Evolutionary conservation across 768 basidiomycete genomes (phyloP).

Genomic region (Fomitopsis serialis): DNA sequence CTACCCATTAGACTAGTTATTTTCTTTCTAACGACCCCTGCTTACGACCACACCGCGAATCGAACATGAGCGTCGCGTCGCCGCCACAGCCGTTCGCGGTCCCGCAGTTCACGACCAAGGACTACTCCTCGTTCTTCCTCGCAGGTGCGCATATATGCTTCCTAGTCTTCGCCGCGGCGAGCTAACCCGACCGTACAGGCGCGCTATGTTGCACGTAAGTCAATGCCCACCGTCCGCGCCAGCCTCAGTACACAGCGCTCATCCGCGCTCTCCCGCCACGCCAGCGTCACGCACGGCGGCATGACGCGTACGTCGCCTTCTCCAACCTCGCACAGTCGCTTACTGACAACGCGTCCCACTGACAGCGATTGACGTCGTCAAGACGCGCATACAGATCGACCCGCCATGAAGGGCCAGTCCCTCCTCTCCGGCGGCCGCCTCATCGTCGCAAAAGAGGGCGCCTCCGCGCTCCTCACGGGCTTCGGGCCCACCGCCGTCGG

Average conservation of each 20-base stretch:
- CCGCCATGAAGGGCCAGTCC: constrained; percentile 54
- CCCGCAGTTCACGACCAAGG: constrained; percentile 41
- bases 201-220: constrained; percentile 53
- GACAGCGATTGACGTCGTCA: constrained; percentile 81
- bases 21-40: no score
- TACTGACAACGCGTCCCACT: no score
- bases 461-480: constrained; percentile 65
- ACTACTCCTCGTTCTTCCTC: constrained; percentile 62
- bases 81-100: constrained; percentile 14
- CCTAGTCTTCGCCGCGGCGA: background rate
- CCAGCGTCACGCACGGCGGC: constrained; percentile 69
- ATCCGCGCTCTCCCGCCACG: background rate
- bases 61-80: no score
- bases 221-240: no score
- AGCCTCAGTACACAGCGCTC: no score
- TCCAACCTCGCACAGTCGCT: no score
- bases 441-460: constrained; percentile 67
- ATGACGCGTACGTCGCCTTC: constrained; percentile 61
- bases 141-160: constrained; percentile 37
- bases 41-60: no score
- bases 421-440: constrained; percentile 64
- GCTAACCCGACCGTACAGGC: constrained; percentile 27
- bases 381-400: constrained; percentile 85
- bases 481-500: constrained; percentile 91
- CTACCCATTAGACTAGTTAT: no score